Percentiles rank a stretch among this genome's conserved stretches.
phyloP scores from a whole-genome alignment of 441 rosid genomes.

The Aleurites moluccanus region DNA sequence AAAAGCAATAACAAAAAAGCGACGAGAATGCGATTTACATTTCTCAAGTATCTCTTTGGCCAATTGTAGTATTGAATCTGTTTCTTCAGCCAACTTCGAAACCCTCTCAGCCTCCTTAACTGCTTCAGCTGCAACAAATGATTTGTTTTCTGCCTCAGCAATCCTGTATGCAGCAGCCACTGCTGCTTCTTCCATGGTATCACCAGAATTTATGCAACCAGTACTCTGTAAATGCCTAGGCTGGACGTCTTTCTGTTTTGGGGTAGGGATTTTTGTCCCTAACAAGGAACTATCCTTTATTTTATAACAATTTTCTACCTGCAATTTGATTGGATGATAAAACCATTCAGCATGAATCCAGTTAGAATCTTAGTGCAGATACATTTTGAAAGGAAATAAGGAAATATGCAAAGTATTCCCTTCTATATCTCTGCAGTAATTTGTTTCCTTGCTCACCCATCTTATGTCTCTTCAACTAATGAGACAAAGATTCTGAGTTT shows the following conservation, averaged over 20 bases:
- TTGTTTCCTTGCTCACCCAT: neutral
- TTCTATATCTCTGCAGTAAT: conserved; percentile 4
- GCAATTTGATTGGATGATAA: conserved; percentile 21
- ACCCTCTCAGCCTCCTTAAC: conserved; percentile 64
- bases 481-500: neutral
- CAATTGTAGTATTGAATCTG: conserved; percentile 46
- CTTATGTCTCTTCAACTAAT: neutral
- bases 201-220: conserved; percentile 23
- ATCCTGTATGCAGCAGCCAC: conserved; percentile 47
- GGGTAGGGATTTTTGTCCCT: conserved; percentile 35
- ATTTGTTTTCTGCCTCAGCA: conserved; percentile 66
- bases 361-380: neutral
- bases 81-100: conserved; percentile 58
- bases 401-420: conserved; percentile 3
- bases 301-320: conserved; percentile 53
- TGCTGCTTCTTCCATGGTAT: conserved; percentile 48
- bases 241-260: conserved; percentile 38
- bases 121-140: conserved; percentile 62
- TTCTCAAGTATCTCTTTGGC: conserved; percentile 48
- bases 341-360: conserved; percentile 7
- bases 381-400: neutral
- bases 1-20: neutral
- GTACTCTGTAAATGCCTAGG: conserved; percentile 30
- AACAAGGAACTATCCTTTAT: conserved; percentile 36
- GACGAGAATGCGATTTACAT: conserved; percentile 35